Base-by-base conservation (phyloP, 306 rosid species). In the Sesbania bispinosa region DNA sequence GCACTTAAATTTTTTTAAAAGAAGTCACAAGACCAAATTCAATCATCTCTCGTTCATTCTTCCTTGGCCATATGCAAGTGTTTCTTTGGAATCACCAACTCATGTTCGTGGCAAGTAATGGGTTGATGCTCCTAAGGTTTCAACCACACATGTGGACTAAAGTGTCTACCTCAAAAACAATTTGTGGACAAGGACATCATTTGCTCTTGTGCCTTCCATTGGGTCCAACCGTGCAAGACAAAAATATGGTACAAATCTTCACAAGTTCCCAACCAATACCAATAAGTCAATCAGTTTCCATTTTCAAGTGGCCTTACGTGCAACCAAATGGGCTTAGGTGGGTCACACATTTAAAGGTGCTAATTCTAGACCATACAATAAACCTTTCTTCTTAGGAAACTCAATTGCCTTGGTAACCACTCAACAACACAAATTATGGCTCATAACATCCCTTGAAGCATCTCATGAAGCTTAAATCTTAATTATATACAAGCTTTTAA, bases 311-410 rank as follows among this genome's bases (percentile, higher is more conserved):
- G 82, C 71, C 62, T 76, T 75, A 68, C 51, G 52, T 51, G 82
- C 69, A 51, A 71, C 67, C 77, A 77, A 71, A 74, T 80, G 81
- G 76, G 6, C 69, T 20, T 13, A 47, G 72, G 78, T 86, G 75
- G 82, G 83, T 65, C 82, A 86, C 74, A 72, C 33, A 57, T 80
- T 78, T 21, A 51, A 76, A 65, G 77, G 53, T 82, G 72, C 58
- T 82, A 77, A 89, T 77, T 82, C 77, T 83, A 51, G 41, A 33
- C 96, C 92, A 89, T 85, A 79, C 69, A 86, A 70, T 27, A 20
- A 57, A 65, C 70, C 67, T 76, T 82, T 82, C 83, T 68, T 75
- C 75, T 77, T 53, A 39, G 21, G 42, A 51, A 39, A 55, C 69
- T 55, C 74, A 81, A 60, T 79, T 82, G 80, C 64, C 79, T 75